Conservation (phyloP, 345 rosid genomes). For the Pistacia vera region DNA sequence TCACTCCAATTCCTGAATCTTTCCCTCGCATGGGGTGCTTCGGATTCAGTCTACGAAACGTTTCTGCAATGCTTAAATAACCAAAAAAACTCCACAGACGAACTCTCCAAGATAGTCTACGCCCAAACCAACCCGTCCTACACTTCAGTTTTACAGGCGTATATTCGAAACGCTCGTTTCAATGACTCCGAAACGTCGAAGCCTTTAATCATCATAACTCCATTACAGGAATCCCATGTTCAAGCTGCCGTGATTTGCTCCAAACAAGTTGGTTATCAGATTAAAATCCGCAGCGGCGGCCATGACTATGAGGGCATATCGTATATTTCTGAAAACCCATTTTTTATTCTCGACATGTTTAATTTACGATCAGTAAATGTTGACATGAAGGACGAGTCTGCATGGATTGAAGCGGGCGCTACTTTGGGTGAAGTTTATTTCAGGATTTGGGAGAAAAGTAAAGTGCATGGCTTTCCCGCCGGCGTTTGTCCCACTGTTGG, state of each 20-base stretch:
- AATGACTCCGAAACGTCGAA: conserved; percentile 46
- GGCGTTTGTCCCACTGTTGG: conserved; percentile 72
- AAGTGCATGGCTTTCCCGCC: conserved; percentile 52
- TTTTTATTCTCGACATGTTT: conserved; percentile 61
- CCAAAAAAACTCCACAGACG: conserved; percentile 23
- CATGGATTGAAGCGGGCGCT: conserved; percentile 62
- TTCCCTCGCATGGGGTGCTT: conserved; percentile 8
- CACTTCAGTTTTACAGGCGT: conserved; percentile 47
- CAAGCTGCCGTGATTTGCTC: conserved; percentile 60
- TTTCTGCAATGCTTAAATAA: conserved; percentile 44
- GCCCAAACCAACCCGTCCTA: conserved; percentile 39
- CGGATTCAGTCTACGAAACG: conserved; percentile 30
- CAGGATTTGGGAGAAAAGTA: conserved; percentile 45
- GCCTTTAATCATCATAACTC: conserved; percentile 54
- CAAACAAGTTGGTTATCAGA: conserved; percentile 35
- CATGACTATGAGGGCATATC: conserved; percentile 63
- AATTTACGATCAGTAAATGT: conserved; percentile 40
- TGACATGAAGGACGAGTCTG: conserved; percentile 31
- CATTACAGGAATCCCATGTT: conserved; percentile 49
- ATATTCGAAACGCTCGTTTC: conserved; percentile 62
- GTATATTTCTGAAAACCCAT: conserved; percentile 48
- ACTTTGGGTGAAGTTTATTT: conserved; percentile 55
- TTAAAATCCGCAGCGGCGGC: conserved; percentile 66
- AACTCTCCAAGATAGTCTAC: conserved; percentile 34
- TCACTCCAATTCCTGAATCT: conserved; percentile 12